phyloP scores from a whole-genome alignment of 2,329 filamentous ascomycete species.

The Calonectria fujianensis region DNA sequence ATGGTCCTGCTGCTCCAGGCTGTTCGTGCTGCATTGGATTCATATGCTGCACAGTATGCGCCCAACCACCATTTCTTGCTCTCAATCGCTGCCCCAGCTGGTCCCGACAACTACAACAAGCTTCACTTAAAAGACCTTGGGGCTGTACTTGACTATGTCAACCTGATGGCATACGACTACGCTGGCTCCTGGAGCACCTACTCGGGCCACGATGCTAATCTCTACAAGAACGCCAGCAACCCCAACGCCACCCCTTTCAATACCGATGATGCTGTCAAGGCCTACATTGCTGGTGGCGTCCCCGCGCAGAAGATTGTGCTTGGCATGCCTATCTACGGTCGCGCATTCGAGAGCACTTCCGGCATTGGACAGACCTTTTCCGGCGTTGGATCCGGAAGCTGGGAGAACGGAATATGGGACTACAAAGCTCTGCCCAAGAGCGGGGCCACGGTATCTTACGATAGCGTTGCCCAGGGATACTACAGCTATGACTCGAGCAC shows the following conservation, averaged over 20 bases:
- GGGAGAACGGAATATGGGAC: conserved; percentile 86
- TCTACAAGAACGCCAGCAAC: conserved; percentile 73
- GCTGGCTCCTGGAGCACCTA: conserved; percentile 79
- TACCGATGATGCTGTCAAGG: conserved; percentile 77
- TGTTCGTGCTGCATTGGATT: conserved; percentile 66
- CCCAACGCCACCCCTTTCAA: conserved; percentile 80
- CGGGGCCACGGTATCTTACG: conserved; percentile 74
- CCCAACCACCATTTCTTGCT: conserved; percentile 69
- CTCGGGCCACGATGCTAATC: conserved; percentile 82
- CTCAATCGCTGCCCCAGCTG: conserved; percentile 70
- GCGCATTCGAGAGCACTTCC: conserved; percentile 72
- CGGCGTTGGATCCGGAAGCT: conserved; percentile 80
- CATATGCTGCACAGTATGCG: conserved; percentile 63
- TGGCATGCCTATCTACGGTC: conserved; percentile 88
- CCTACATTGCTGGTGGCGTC: conserved; percentile 79
- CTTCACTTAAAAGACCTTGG: conserved; percentile 69
- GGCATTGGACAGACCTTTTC: conserved; percentile 59
- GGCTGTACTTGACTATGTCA: conserved; percentile 71
- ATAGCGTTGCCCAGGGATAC: conserved; percentile 75
- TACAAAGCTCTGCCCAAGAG: conserved; percentile 84
- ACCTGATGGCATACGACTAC: conserved; percentile 85
- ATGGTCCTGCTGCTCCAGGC: conserved; percentile 64
- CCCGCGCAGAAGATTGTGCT: conserved; percentile 80
- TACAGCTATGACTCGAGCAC: conserved; percentile 80
- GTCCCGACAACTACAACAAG: conserved; percentile 67